Base-by-base conservation (phyloP, 345 rosid genomes). In the Eucalyptus coolabah region DNA sequence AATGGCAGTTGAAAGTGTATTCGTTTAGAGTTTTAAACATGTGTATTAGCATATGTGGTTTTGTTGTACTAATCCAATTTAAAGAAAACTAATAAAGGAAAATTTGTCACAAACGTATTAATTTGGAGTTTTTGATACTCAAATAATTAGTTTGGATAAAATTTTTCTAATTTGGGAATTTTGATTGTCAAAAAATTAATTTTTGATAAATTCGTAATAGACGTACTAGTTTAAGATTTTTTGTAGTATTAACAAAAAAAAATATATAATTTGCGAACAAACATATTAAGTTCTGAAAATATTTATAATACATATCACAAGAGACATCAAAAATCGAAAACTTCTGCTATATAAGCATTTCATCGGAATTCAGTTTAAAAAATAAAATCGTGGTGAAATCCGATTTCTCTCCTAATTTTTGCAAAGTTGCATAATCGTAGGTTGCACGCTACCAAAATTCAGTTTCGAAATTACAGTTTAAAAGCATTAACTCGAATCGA, bases 151-250 rank as follows among this genome's bases (percentile, higher is more conserved):
- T 60, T 10, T 6, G 32, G 1, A 53, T 53, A 53, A 19, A 21
- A 3, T 1, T 53, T 9, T 53, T 53, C 2, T 53, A 21, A 53
- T 53, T 53, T 53, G 26, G 24, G 11, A 4, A 0, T 12, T 59
- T 60, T 60, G 1, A 6, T 60, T 26, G 1, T 60, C 16, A 60
- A 60, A 11, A 59, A 26, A 60, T 60, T 60, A 60, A 8, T 60
- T 60, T 0, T 24, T 5, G 16, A 6, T 26, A 60, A 12, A 26
- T 60, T 60, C 1, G 4, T 60, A 24, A 60, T 1, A 12, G 3
- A 11, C n/a, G 1, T 60, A 60, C 16, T 2, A 0, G 0, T 12
- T 60, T 60, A 0, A 60, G n/a, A 60, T 60, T 60, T 59, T 12
- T 12, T 2, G 2, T 26, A 6, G 7, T 12, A 60, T 60, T 60